A percentile compares a stretch with the other conserved stretches of the same genome.
Conservation (phyloP, 2,329 filamentous ascomycete genomes). For the Gremmenia infestans region DNA sequence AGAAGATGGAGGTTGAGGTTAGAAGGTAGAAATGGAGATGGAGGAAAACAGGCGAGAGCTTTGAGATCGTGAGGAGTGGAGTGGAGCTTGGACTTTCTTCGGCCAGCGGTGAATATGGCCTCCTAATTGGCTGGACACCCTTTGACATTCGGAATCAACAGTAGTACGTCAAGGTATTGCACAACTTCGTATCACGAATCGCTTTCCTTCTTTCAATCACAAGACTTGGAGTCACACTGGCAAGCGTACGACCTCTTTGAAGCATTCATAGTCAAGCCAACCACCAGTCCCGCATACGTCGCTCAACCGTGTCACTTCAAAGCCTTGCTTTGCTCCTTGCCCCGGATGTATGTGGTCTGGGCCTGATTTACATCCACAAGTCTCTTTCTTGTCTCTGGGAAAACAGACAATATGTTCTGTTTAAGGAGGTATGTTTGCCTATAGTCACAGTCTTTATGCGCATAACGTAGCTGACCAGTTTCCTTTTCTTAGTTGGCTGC, state of each 20-base stretch:
- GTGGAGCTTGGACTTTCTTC: slow-evolving; percentile 1
- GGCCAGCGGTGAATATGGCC: neutral
- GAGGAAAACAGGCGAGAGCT: neutral
- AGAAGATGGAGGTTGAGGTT: neutral
- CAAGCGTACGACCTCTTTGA: too few species aligned
- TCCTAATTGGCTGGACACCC: neutral
- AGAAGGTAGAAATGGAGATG: slow-evolving; percentile 2
- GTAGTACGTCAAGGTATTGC: too few species aligned
- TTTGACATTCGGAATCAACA: neutral
- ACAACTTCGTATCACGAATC: too few species aligned
- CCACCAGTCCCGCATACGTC: neutral
- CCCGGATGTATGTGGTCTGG: slow-evolving; percentile 19
- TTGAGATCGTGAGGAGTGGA: neutral
- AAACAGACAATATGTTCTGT: slow-evolving; percentile 50
- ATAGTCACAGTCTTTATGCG: neutral
- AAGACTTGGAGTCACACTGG: too few species aligned
- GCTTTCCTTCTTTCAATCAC: too few species aligned
- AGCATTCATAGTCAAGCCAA: neutral
- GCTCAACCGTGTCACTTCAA: neutral
- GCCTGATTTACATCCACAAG: slow-evolving; percentile 9
- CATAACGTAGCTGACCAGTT: slow-evolving; percentile 14
- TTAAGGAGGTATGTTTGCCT: slow-evolving; percentile 48
- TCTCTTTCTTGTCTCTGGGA: neutral
- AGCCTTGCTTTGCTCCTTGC: slow-evolving; percentile 2
- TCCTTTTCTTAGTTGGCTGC: slow-evolving; percentile 61